These are phyloP conservation scores for Aureobasidium mangrovei DNA, from an alignment of 2,329 filamentous ascomycete genomes.

Conservation along the genomic window DNA sequence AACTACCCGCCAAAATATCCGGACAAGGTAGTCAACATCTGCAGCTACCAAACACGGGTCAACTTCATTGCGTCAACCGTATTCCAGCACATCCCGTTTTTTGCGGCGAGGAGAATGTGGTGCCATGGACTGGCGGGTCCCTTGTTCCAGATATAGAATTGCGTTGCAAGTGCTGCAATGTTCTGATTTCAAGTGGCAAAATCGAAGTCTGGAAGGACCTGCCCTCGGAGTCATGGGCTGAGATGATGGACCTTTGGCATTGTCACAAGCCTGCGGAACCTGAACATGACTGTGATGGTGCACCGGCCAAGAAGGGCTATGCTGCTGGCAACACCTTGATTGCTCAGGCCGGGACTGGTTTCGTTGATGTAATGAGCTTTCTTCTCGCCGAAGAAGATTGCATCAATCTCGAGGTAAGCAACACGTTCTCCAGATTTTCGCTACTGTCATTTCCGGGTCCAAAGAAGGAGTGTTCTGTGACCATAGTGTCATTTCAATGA, in stretches of 20 bases:
- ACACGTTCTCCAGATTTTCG: constrained; percentile 7
- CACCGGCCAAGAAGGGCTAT: constrained; percentile 58
- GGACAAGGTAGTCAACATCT: constrained; percentile 28
- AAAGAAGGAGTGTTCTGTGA: constrained; percentile 31
- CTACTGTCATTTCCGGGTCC: constrained; percentile 18
- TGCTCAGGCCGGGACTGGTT: constrained; percentile 57
- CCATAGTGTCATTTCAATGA: constrained; percentile 22
- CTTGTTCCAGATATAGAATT: constrained; percentile 23
- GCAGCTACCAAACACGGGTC: constrained; percentile 1
- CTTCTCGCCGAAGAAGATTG: constrained; percentile 63
- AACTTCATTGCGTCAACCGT: constrained; percentile 3
- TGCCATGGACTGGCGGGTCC: constrained; percentile 36
- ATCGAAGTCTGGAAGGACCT: constrained; percentile 72
- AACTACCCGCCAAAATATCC: constrained; percentile 39
- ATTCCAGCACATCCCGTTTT: not conserved
- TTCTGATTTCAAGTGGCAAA: constrained; percentile 27
- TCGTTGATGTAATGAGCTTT: constrained; percentile 75
- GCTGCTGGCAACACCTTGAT: constrained; percentile 69
- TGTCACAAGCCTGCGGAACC: constrained; percentile 79
- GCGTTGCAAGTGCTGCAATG: constrained; percentile 22
- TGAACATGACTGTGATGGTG: constrained; percentile 35
- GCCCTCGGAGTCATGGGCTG: constrained; percentile 94
- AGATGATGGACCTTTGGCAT: constrained; percentile 99
- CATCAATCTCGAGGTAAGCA: constrained; percentile 35
- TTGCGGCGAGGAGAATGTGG: constrained; percentile 25